Conservation (phyloP, 371 early-diverging fungal species). For the Apophysomyces elegans region DNA sequence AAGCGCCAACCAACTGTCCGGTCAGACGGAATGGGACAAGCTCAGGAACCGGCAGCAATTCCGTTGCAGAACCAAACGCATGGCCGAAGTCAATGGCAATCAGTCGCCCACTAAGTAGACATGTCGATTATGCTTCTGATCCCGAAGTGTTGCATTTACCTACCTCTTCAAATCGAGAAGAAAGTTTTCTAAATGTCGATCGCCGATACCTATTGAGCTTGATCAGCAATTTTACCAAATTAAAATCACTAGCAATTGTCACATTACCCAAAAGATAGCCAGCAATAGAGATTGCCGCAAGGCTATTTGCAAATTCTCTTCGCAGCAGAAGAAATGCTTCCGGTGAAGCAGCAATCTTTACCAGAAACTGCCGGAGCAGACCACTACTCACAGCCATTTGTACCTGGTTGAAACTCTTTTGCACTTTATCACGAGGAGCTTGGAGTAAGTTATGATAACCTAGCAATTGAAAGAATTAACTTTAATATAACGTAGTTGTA, state of each 20-base stretch:
- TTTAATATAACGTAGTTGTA: not conserved
- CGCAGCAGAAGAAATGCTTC: slow-evolving; percentile 69
- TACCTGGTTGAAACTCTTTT: slow-evolving; percentile 43
- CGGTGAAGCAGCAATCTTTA: slow-evolving; percentile 61
- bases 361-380: slow-evolving; percentile 50
- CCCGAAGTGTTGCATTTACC: not conserved
- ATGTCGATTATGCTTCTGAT: not conserved
- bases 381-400: slow-evolving; percentile 35
- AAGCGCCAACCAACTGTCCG: slow-evolving; percentile 52
- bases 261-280: slow-evolving; percentile 64
- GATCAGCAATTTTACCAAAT: not conserved
- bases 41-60: slow-evolving; percentile 71
- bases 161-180: slow-evolving; percentile 63
- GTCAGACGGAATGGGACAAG: slow-evolving; percentile 74
- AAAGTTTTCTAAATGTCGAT: slow-evolving; percentile 75
- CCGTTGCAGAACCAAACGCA: slow-evolving; percentile 78
- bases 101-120: slow-evolving; percentile 52
- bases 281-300: slow-evolving; percentile 64
- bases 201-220: slow-evolving; percentile 60
- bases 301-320: slow-evolving; percentile 60
- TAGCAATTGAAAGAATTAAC: slow-evolving; percentile 16
- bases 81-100: slow-evolving; percentile 78
- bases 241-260: not conserved
- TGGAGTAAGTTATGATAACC: slow-evolving; percentile 60
- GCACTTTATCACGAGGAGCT: slow-evolving; percentile 49